Evolutionary conservation across 768 basidiomycete genomes (phyloP).

Genomic region (Nevesoporus exiguus): DNA sequence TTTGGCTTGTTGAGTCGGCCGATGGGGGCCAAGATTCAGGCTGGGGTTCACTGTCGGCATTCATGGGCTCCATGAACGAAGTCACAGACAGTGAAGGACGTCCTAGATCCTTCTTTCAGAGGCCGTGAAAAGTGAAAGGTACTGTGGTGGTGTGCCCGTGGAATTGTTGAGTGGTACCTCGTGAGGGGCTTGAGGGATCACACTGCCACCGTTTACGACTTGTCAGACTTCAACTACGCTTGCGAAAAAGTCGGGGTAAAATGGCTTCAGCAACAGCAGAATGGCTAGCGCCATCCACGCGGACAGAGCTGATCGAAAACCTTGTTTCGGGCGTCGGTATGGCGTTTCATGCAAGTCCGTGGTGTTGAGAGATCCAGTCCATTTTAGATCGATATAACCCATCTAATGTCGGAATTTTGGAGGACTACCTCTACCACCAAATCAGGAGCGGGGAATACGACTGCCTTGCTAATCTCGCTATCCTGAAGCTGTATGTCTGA

Average conservation of each 20-base stretch:
- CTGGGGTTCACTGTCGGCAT: constrained; percentile 9
- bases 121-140: too few relatives aligned
- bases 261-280: constrained; percentile 43
- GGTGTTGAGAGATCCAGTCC: background rate
- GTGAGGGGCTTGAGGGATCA: too few relatives aligned
- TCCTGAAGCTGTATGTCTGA: constrained; percentile 74
- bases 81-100: background rate
- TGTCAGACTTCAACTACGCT: background rate
- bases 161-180: too few relatives aligned
- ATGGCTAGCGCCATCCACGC: constrained; percentile 73
- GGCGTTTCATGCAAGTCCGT: constrained; percentile 25
- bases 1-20: background rate
- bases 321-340: constrained; percentile 87
- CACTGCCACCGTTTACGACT: background rate
- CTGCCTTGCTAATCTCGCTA: constrained; percentile 91
- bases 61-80: constrained; percentile 8
- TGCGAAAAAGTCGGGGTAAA: constrained; percentile 5
- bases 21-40: constrained; percentile 1
- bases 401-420: constrained; percentile 86
- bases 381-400: constrained; percentile 92
- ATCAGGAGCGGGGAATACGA: constrained; percentile 90
- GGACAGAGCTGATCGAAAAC: constrained; percentile 85
- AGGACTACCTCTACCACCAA: constrained; percentile 96
- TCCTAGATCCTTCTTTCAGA: too few relatives aligned
- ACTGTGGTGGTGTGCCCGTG: too few relatives aligned